These are phyloP conservation scores for Podila verticillata DNA, from an alignment of 192 early-diverging fungal genomes.

Conservation along the genomic window DNA sequence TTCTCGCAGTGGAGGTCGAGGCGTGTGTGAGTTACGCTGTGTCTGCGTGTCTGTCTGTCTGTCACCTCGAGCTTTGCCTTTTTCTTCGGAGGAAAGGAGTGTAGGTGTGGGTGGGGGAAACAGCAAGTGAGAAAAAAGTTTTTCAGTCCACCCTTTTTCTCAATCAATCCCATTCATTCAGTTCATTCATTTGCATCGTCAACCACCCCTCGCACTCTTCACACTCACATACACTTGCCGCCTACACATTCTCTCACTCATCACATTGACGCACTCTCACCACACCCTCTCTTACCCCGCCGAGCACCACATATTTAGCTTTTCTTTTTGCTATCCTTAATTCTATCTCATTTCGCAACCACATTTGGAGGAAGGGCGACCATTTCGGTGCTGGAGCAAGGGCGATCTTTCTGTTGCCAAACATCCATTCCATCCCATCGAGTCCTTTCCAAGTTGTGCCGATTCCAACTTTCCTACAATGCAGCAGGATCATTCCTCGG, in stretches of 20 bases:
- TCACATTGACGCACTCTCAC: not conserved
- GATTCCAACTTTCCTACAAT: not conserved
- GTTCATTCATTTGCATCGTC: not conserved
- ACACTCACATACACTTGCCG: not conserved
- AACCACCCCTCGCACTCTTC: not conserved
- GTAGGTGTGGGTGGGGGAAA: no score
- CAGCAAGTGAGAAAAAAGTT: no score
- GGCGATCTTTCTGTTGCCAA: not conserved
- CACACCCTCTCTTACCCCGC: not conserved
- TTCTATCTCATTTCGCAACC: not conserved
- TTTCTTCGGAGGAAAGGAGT: no score
- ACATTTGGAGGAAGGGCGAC: not conserved
- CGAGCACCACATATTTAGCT: not conserved
- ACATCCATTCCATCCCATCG: not conserved
- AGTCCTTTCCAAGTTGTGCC: not conserved
- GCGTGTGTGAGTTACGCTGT: no score
- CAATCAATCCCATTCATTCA: not conserved
- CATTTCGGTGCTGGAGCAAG: no score
- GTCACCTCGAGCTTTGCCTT: no score
- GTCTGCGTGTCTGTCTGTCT: no score
- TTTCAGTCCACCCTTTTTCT: not conserved
- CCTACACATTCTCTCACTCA: not conserved
- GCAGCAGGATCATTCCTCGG: not conserved
- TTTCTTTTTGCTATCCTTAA: no score
- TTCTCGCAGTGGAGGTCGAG: no score